A percentile compares a stretch with the other conserved stretches of the same genome.
Conservation (phyloP, 257 asterid genomes). For the Anisodus acutangulus region DNA sequence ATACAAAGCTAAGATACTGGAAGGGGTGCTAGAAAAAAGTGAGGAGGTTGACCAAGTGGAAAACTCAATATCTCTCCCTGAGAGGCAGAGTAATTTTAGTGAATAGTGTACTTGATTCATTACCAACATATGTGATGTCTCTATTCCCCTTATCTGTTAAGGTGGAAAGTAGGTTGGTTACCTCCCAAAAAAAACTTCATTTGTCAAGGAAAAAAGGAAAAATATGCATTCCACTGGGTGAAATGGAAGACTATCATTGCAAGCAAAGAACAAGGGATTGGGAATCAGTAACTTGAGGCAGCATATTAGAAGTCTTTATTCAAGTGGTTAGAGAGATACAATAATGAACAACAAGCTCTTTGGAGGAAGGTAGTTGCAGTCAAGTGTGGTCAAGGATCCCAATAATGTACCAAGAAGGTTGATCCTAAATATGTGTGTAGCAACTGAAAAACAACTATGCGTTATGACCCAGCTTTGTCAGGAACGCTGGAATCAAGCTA, state of each 20-base stretch:
- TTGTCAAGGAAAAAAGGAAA: background rate
- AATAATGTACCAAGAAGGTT: background rate
- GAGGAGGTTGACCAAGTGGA: background rate
- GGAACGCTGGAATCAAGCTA: background rate
- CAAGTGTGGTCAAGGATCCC: background rate
- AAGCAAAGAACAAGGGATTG: background rate
- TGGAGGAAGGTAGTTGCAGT: background rate
- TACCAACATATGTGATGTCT: background rate
- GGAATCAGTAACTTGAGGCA: background rate
- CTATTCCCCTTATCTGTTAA: background rate
- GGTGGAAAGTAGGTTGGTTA: background rate
- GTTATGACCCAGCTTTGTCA: too few species aligned
- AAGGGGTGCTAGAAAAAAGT: background rate
- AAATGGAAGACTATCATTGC: background rate
- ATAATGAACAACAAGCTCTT: background rate
- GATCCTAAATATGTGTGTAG: background rate
- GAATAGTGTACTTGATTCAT: background rate
- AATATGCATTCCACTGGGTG: background rate
- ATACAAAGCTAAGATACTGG: background rate
- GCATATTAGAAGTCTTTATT: background rate
- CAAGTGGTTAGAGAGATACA: background rate
- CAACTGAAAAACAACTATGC: too few species aligned
- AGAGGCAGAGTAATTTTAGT: background rate
- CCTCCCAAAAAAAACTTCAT: background rate
- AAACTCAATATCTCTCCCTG: background rate